Conservation (phyloP, 129 eudicot species). For the Lactuca sativa region DNA sequence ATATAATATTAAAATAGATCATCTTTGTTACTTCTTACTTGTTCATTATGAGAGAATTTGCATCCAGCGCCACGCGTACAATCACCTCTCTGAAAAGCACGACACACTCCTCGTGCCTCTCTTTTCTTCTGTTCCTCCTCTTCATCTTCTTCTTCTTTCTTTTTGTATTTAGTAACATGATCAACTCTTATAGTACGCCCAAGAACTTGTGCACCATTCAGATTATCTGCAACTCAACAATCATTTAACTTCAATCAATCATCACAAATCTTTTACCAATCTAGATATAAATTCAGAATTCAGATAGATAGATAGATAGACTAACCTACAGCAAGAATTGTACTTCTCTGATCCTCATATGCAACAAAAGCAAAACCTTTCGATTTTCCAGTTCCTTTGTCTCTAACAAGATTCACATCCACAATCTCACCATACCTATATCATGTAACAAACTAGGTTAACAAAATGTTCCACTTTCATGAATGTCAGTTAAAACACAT, state of each 20-base stretch:
- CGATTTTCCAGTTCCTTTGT: constrained; percentile 91
- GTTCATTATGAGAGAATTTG: constrained; percentile 87
- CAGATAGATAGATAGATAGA: constrained; percentile 13
- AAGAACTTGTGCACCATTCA: constrained; percentile 79
- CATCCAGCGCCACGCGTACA: constrained; percentile 90
- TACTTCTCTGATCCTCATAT: constrained; percentile 96
- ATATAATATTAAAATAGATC: neutral
- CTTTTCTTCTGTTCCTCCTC: constrained; percentile 70
- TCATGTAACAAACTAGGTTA: constrained; percentile 3
- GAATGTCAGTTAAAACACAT: constrained; percentile 1
- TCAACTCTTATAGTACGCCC: constrained; percentile 92
- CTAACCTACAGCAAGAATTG: constrained; percentile 95
- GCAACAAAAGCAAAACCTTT: constrained; percentile 96
- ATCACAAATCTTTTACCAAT: neutral
- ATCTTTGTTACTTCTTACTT: constrained; percentile 41
- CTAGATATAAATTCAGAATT: constrained; percentile 1
- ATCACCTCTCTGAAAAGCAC: constrained; percentile 92
- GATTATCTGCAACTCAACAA: constrained; percentile 57
- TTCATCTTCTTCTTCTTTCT: constrained; percentile 90
- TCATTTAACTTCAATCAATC: neutral
- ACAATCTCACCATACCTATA: constrained; percentile 88
- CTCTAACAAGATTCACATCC: constrained; percentile 87
- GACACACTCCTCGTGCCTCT: constrained; percentile 93
- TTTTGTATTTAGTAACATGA: constrained; percentile 79
- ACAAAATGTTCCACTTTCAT: neutral